A percentile compares a stretch with the other conserved stretches of the same genome.
Conservation (phyloP, 106 monocot genomes). For the Platanthera guangdongensis region DNA sequence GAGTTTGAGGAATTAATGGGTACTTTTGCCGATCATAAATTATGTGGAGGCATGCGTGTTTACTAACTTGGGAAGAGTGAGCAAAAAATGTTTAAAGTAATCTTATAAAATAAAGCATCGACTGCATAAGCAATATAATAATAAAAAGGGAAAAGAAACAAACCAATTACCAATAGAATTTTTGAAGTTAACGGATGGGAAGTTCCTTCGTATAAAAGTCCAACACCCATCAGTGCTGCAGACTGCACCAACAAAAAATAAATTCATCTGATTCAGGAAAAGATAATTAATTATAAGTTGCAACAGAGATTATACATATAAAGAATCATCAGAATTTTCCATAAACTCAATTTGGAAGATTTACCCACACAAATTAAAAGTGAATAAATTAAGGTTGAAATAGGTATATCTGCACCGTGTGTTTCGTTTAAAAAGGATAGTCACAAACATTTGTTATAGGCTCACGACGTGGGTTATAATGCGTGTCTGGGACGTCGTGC, state of each 20-base stretch:
- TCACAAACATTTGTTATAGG: no score
- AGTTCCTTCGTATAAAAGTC: slow-evolving; percentile 94
- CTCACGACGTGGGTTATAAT: no score
- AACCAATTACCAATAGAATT: slow-evolving; percentile 64
- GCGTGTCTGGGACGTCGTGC: no score
- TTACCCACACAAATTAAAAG: no score
- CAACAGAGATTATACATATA: not conserved
- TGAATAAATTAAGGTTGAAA: no score
- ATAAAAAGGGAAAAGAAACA: slow-evolving; percentile 1
- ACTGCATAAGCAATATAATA: not conserved
- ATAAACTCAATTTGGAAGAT: no score
- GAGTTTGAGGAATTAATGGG: no score
- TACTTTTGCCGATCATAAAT: no score
- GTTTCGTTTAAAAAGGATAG: no score
- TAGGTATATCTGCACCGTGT: no score
- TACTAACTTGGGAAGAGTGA: not conserved
- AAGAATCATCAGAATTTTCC: not conserved
- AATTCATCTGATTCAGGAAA: not conserved
- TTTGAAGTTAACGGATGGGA: slow-evolving; percentile 93
- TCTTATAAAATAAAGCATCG: not conserved
- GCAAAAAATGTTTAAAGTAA: not conserved
- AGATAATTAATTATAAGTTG: not conserved
- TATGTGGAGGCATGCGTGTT: not conserved
- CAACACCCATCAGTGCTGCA: slow-evolving; percentile 78
- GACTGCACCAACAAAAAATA: slow-evolving; percentile 38